A percentile compares a stretch with the other conserved stretches of the same genome.
These are phyloP conservation scores for Chlamydomonas sp. DNA, from an alignment of 139 green algal genomes.

Conservation along the genomic window DNA sequence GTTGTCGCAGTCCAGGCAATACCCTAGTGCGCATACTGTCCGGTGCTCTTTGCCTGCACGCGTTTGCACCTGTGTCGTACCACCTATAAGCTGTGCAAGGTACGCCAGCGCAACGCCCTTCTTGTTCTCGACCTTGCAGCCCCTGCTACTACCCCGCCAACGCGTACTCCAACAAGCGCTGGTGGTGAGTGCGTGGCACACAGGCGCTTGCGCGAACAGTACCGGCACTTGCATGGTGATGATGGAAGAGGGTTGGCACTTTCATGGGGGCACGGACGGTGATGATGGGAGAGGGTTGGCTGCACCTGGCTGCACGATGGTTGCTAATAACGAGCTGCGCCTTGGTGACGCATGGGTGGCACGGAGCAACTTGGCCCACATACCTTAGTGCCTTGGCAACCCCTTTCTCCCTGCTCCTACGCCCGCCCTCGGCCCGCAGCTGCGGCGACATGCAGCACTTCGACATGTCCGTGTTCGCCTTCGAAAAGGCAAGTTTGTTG, in stretches of 20 bases:
- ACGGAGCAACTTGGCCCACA: neutral
- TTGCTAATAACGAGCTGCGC: neutral
- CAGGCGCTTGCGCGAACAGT: neutral
- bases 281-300: neutral
- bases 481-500: conserved; percentile 39
- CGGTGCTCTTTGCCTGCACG: too few relatives aligned
- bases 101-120: neutral
- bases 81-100: neutral
- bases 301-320: neutral
- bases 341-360: neutral
- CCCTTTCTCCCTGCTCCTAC: neutral
- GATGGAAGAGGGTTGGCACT: neutral
- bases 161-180: conserved; percentile 58
- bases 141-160: conserved; percentile 48
- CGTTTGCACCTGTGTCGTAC: too few relatives aligned
- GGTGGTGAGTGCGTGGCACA: conserved; percentile 16
- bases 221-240: neutral
- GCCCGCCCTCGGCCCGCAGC: too few relatives aligned
- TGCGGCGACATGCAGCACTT: conserved; percentile 30
- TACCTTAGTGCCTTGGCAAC: neutral
- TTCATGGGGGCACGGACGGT: neutral
- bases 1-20: too few relatives aligned
- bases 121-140: neutral
- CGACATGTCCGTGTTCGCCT: conserved; percentile 41
- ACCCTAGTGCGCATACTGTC: too few relatives aligned